phyloP scores from a whole-genome alignment of 768 basidiomycete genomes.

The Russula foetens region DNA sequence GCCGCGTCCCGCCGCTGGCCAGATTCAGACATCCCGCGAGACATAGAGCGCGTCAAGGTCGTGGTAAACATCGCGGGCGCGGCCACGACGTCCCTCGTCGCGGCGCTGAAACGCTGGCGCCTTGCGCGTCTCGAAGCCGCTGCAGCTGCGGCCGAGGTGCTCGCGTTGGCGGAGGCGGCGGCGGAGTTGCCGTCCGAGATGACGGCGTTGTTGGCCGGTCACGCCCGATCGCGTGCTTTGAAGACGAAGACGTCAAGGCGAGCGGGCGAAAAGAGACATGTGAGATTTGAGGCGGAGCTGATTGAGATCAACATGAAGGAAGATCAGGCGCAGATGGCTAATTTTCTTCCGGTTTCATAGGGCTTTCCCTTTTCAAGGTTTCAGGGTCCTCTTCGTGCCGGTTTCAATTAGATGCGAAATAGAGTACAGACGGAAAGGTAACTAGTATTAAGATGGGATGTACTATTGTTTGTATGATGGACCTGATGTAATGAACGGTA shows the following conservation, averaged over 20 bases:
- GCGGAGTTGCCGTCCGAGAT: neutral
- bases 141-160: neutral
- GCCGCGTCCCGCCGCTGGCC: conserved; percentile 7
- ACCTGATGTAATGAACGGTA: neutral
- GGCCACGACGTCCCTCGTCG: conserved; percentile 1
- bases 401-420: neutral
- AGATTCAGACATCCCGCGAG: conserved; percentile 9
- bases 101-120: conserved; percentile 9
- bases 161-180: neutral
- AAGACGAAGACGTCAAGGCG: no score
- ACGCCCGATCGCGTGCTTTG: no score
- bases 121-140: neutral
- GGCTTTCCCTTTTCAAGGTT: no score
- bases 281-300: conserved; percentile 1
- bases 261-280: neutral
- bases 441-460: neutral
- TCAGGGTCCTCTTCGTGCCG: no score
- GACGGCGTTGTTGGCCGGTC: neutral
- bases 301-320: conserved; percentile 5
- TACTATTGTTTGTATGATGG: neutral
- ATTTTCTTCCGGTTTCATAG: neutral
- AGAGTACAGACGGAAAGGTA: neutral
- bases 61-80: conserved; percentile 14
- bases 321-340: neutral
- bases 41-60: conserved; percentile 14